Base-by-base conservation (phyloP, 2,329 filamentous ascomycete genomes). In the Keithomyces neogunnii region DNA sequence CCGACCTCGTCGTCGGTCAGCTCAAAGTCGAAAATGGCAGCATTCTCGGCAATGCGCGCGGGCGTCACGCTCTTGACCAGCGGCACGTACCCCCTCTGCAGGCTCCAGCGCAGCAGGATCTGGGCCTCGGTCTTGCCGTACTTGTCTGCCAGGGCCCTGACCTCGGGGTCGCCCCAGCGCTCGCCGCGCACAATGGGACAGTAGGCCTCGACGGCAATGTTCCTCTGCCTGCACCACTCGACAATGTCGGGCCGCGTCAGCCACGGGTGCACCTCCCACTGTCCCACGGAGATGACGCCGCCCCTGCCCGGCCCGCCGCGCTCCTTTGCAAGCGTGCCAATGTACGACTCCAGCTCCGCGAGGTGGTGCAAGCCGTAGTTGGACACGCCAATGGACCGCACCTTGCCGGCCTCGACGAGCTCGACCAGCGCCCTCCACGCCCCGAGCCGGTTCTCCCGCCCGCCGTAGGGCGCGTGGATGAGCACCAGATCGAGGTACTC, bases 231-330 rank as follows among this genome's bases (percentile, higher is more conserved):
- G 59, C 86, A 87, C 89, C 90, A 96, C 45, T 80, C 72, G 7
- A 84, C 82, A 54, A 96, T 89, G 62, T 96, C 89, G 28, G 76
- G 72, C n/a, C 90, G 77, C 7, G 83, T 76, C 42, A 90, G 81
- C 90, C 89, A 96, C 1, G 91, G 91, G 68, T 96, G 91, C 9
- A 96, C 72, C 69, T 96, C 91, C 69, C 86, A 89, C 69, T 96
- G 91, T 40, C 89, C 90, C 38, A 96, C 86, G 54, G 84, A 86
- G 61, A 96, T 78, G 40, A 88, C 73, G 29, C 88, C 88, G 44
- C 81, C 83, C 57, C 81, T 84, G 8, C 83, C 84, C 52, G 73
- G 70, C 1, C 80, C 81, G 45, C 82, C 76, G 43, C 78, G 76
- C 65, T 81, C 80, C 19, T 65, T 62, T 60, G 87, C 84, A 0